A percentile compares a stretch with the other conserved stretches of the same genome.
These are phyloP conservation scores for Corylus heterophylla DNA, from an alignment of 306 rosid species.

Conservation along the genomic window DNA sequence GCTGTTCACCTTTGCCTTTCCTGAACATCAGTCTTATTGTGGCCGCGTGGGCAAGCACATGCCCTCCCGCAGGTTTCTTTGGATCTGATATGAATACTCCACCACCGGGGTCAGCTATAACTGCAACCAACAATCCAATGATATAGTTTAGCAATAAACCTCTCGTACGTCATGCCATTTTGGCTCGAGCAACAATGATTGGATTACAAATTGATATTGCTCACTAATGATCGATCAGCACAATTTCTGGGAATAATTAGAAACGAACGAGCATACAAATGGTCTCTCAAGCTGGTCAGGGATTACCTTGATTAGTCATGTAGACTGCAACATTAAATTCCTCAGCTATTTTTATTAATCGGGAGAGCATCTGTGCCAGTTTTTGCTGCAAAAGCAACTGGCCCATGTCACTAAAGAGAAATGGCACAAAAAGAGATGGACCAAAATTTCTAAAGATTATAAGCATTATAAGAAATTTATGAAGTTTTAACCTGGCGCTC, in stretches of 20 bases:
- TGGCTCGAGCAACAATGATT: not conserved
- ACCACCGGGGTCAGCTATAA: constrained; percentile 92
- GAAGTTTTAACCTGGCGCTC: constrained; percentile 78
- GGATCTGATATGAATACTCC: constrained; percentile 92
- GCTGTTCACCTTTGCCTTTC: constrained; percentile 97
- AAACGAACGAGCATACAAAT: not conserved
- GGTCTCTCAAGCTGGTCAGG: not conserved
- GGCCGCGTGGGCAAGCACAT: constrained; percentile 94
- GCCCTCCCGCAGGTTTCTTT: constrained; percentile 96
- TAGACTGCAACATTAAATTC: constrained; percentile 90
- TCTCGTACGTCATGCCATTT: not conserved
- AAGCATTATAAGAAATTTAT: not conserved
- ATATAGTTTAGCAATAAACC: constrained; percentile 4
- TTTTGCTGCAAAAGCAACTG: constrained; percentile 67
- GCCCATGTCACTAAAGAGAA: constrained; percentile 28
- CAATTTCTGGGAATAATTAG: not conserved
- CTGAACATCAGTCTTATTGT: constrained; percentile 89
- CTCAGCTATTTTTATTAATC: constrained; percentile 85
- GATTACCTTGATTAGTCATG: constrained; percentile 93
- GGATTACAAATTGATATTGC: not conserved
- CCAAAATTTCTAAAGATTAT: not conserved
- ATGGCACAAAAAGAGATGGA: not conserved
- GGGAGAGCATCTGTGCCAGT: constrained; percentile 94
- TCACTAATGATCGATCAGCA: not conserved
- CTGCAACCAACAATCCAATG: constrained; percentile 53